phyloP scores from a whole-genome alignment of 768 basidiomycete genomes.

The Tulasnella sp. region DNA sequence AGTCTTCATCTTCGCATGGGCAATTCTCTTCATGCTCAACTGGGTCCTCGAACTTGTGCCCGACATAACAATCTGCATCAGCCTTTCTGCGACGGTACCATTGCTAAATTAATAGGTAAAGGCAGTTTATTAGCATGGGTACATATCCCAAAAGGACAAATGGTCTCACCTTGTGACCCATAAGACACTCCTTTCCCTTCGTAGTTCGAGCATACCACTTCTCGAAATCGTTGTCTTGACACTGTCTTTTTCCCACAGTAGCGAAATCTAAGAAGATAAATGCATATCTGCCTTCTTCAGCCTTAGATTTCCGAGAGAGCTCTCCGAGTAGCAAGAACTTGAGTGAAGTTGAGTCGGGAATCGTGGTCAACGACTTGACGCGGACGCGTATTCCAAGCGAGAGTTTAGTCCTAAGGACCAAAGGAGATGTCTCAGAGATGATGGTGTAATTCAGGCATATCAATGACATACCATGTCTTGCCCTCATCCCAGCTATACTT shows the following conservation, averaged over 20 bases:
- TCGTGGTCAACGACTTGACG: slow-evolving; percentile 66
- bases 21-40: slow-evolving; percentile 73
- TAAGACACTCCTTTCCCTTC: slow-evolving; percentile 62
- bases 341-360: slow-evolving; percentile 91
- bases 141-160: not conserved
- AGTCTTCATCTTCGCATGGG: slow-evolving; percentile 74
- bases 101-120: slow-evolving; percentile 43
- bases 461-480: slow-evolving; percentile 52
- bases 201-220: slow-evolving; percentile 68
- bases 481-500: slow-evolving; percentile 77
- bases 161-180: slow-evolving; percentile 74
- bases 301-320: slow-evolving; percentile 44
- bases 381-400: slow-evolving; percentile 57
- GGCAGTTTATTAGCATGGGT: not conserved
- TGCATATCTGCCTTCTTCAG: slow-evolving; percentile 47
- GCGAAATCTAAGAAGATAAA: slow-evolving; percentile 77
- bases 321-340: slow-evolving; percentile 86
- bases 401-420: slow-evolving; percentile 47
- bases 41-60: slow-evolving; percentile 79
- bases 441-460: not conserved
- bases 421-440: not conserved
- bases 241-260: slow-evolving; percentile 52
- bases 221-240: slow-evolving; percentile 61
- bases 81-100: slow-evolving; percentile 81
- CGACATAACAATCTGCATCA: slow-evolving; percentile 78